Base-by-base conservation (phyloP, 2,329 filamentous ascomycete species). In the Penicillium brasilianum region DNA sequence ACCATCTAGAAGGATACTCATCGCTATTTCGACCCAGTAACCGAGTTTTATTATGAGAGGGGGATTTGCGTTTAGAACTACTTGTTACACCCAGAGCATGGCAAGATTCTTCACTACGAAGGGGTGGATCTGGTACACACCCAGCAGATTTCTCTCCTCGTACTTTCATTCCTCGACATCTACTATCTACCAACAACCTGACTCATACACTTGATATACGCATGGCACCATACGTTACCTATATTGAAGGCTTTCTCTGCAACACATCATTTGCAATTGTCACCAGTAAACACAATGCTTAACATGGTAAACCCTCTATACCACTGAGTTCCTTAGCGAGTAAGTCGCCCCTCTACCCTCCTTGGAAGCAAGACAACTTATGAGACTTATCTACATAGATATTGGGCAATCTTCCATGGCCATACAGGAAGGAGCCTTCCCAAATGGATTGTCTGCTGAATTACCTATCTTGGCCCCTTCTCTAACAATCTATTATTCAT, bases 21-120 rank as follows among this genome's bases (percentile, higher is more conserved):
- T 22, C 20, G 64, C 62, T 58, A 66, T 63, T 43, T 66, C 62
- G 4, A 59, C 58, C 41, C 59, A 66, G 30, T 49, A 52, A n/a
- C 58, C 48, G 1, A 62, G 53, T n/a, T n/a, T n/a, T 10, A 49
- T 52, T 2, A 25, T 34, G 4, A 49, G 18, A 7, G 64, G 62
- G 16, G 43, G 11, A 64, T 48, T 7, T 50, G 25, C 7, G 32
- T 49, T 36, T 60, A 66, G 30, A 62, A 65, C 20, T 54, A n/a
- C 22, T 30, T 28, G 43, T 22, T 25, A 44, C 4, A 14, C 5
- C 13, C 36, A 6, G 11, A 39, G 16, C 16, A 39, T 39, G 14
- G 16, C 16, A 39, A 13, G 41, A 3, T 22, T 14, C 4, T 22
- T 22, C 18, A 28, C 6, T 25, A n/a, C 28, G 20, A 46, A 2